A percentile compares a stretch with the other conserved stretches of the same genome.
Evolutionary conservation across 2,329 filamentous ascomycete species (phyloP).

Genomic region (Fusarium sp.): DNA sequence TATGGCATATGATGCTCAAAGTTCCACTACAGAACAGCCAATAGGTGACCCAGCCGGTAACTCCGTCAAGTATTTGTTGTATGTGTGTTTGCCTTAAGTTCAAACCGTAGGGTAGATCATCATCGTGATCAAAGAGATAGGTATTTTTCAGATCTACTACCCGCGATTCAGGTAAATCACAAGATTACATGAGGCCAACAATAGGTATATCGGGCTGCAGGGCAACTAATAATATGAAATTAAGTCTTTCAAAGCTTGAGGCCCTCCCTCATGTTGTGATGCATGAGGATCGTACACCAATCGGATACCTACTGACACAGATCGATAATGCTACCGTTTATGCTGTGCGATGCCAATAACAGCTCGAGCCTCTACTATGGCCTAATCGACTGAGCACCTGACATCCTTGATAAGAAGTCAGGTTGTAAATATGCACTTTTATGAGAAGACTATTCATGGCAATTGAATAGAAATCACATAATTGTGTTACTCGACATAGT

Average conservation of each 20-base stretch:
- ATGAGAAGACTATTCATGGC: not conserved
- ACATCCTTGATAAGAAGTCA: not conserved
- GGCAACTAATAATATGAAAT: slow-evolving; percentile 12
- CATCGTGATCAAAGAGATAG: not conserved
- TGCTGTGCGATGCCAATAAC: slow-evolving; percentile 30
- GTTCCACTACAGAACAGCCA: not conserved
- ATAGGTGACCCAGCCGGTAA: not conserved
- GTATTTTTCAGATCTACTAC: not conserved
- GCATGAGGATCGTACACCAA: slow-evolving; percentile 39
- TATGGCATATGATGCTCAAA: not conserved
- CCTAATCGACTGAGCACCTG: slow-evolving; percentile 3
- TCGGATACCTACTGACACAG: slow-evolving; percentile 16
- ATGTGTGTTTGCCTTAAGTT: not conserved
- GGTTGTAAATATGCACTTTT: slow-evolving; percentile 1
- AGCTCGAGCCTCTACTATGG: slow-evolving; percentile 23
- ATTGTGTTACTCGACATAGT: slow-evolving; percentile 29
- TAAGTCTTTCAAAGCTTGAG: slow-evolving; percentile 21
- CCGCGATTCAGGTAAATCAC: slow-evolving; percentile 9
- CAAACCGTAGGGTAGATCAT: slow-evolving; percentile 7
- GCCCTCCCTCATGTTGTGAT: slow-evolving; percentile 34
- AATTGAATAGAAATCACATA: not conserved
- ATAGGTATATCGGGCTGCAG: not conserved
- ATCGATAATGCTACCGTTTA: slow-evolving; percentile 31
- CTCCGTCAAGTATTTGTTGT: not conserved
- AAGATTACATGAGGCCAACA: not conserved